Base-by-base conservation (phyloP, 116 monocot genomes). In the Phalaenopsis hybrid region DNA sequence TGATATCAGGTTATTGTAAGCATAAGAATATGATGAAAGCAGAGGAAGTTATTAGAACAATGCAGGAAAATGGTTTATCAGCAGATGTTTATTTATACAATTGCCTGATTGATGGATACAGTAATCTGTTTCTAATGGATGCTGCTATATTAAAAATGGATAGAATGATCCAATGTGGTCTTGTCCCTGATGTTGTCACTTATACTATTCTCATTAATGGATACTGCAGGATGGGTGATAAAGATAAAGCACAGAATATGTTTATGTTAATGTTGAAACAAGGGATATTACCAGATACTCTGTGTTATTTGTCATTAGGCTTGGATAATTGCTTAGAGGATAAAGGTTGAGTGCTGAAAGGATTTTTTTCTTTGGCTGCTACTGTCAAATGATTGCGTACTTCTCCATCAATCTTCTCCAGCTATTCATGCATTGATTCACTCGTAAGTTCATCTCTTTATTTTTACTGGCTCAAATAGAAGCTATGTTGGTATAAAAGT, bases 131-230 rank as follows among this genome's bases (percentile, higher is more conserved):
- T 65, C 43, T 34, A 33, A 87, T 90, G 87, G 85, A 85, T 77
- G 4, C 17, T 75, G 85, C 90, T 37, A 44, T 78, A 23, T 45
- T 9, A 8, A 44, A 83, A 68, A 67, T 85, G 85, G 84, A 82
- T 78, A 74, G 88, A 81, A 91, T 91, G 91, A 70, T 74, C 18
- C 68, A 78, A 34, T 61, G 33, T 34, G 81, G 81, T 31, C 67
- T 91, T 10, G 48, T 44, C n/a, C 91, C 91, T 28, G 84, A 83
- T 70, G 84, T 86, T 31, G 78, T 83, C 75, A 88, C 82, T 63
- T 91, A 91, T 84, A 86, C 88, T 12, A 76, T 81, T 84, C 34
- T 91, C 8, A 91, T 88, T 57, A 45, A 50, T 69, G 91, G 91
- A 70, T 91, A 84, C 79, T 74, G 78, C 45, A 91, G 83, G 23